Conservation (phyloP, 805 yeast genomes). For the Clavispora santaluciae region DNA sequence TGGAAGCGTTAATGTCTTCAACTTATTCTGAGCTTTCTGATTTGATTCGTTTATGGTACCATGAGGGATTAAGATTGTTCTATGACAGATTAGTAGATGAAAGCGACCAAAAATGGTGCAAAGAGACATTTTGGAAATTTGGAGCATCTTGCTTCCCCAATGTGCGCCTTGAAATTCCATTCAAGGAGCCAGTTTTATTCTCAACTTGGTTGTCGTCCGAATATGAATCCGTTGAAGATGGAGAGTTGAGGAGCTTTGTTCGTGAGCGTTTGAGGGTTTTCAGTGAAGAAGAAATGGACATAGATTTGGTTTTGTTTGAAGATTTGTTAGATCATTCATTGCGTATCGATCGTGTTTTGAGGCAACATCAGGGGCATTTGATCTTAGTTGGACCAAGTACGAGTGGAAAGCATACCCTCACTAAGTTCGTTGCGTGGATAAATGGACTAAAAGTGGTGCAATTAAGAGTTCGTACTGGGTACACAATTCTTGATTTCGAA, state of each 20-base stretch:
- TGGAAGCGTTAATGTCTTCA: slow-evolving; percentile 41
- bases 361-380: slow-evolving; percentile 86
- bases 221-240: slow-evolving; percentile 51
- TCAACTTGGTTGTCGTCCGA: slow-evolving; percentile 70
- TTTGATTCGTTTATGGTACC: slow-evolving; percentile 65
- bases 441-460: slow-evolving; percentile 65
- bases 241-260: slow-evolving; percentile 50
- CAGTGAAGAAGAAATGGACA: slow-evolving; percentile 71
- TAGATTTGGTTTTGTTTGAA: slow-evolving; percentile 57
- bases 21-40: slow-evolving; percentile 30
- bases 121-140: slow-evolving; percentile 24
- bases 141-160: slow-evolving; percentile 44
- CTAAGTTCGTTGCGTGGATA: slow-evolving; percentile 87
- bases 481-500: slow-evolving; percentile 63
- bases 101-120: slow-evolving; percentile 49
- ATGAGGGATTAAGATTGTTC: slow-evolving; percentile 76
- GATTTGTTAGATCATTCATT: slow-evolving; percentile 71
- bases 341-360: slow-evolving; percentile 74
- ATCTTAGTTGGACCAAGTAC: slow-evolving; percentile 80
- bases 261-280: slow-evolving; percentile 62
- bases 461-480: slow-evolving; percentile 52
- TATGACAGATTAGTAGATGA: slow-evolving; percentile 59
- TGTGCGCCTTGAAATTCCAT: slow-evolving; percentile 27
- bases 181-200: slow-evolving; percentile 54
- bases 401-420: slow-evolving; percentile 73